Evolutionary conservation across 1,284 basidiomycete genomes (phyloP).

Genomic region (Ceratobasidium sp.): DNA sequence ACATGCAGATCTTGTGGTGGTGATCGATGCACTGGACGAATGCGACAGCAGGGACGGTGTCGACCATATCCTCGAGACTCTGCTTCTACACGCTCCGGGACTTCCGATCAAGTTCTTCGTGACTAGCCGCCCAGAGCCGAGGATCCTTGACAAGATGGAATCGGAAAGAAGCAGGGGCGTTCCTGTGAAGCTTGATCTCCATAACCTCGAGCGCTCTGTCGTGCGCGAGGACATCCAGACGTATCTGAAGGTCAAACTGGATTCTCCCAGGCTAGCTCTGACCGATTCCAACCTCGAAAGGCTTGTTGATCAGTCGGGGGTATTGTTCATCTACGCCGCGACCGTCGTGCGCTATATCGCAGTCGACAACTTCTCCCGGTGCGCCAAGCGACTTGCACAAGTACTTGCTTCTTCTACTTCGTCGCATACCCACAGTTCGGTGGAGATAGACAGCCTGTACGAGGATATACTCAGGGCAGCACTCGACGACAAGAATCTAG

Average conservation of each 20-base stretch:
- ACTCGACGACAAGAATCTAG: neutral
- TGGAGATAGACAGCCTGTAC: neutral
- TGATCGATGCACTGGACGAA: neutral
- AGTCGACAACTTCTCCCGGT: too few relatives aligned
- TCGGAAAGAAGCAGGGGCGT: neutral
- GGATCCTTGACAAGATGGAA: slow-evolving; percentile 5
- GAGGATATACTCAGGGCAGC: neutral
- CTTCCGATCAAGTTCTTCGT: neutral
- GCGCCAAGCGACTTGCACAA: neutral
- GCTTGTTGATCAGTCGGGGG: slow-evolving; percentile 5
- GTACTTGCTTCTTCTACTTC: neutral
- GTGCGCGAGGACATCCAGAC: neutral
- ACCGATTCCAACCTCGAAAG: neutral
- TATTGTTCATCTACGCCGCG: slow-evolving; percentile 24
- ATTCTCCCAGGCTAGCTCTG: neutral
- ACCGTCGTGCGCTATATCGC: slow-evolving; percentile 16
- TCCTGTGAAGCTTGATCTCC: neutral
- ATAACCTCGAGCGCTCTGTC: neutral
- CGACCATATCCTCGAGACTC: neutral
- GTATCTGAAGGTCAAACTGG: neutral
- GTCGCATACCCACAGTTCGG: neutral
- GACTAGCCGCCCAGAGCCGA: slow-evolving; percentile 5
- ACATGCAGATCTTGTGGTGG: neutral
- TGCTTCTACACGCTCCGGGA: too few relatives aligned
- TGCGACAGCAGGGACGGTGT: neutral